phyloP scores from a whole-genome alignment of 441 rosid species.

The Syzygium malaccense region DNA sequence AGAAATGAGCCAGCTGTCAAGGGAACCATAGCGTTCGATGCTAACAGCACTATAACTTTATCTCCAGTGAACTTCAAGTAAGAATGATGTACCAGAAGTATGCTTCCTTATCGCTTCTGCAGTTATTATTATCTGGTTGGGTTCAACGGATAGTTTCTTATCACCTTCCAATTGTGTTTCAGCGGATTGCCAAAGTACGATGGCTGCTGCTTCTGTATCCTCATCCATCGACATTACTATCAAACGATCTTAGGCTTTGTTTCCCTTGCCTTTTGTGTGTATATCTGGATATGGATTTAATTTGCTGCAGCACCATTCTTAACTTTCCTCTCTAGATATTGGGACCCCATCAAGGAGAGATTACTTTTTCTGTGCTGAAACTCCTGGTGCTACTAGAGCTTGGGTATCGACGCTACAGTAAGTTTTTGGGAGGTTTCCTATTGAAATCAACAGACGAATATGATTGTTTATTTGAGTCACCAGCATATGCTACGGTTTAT shows the following conservation, averaged over 20 bases:
- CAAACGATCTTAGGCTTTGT: not conserved
- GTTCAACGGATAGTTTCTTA: not conserved
- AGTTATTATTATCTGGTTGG: not conserved
- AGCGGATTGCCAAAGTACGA: slow-evolving; percentile 94
- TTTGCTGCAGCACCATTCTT: slow-evolving; percentile 14
- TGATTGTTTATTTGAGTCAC: not conserved
- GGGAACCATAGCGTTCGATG: slow-evolving; percentile 75
- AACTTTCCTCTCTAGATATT: slow-evolving; percentile 50
- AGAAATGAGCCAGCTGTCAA: slow-evolving; percentile 81
- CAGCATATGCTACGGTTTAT: not conserved
- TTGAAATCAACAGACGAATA: not conserved
- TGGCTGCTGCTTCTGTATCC: slow-evolving; percentile 99
- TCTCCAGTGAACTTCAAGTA: slow-evolving; percentile 98
- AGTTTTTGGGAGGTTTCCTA: slow-evolving; percentile 20
- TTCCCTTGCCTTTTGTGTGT: not conserved
- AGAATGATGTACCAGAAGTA: slow-evolving; percentile 10
- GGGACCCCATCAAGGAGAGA: slow-evolving; percentile 91
- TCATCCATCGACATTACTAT: not conserved
- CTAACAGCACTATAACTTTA: slow-evolving; percentile 69
- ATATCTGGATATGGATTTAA: not conserved
- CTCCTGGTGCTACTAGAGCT: slow-evolving; percentile 94
- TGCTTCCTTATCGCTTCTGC: not conserved
- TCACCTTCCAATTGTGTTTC: slow-evolving; percentile 14
- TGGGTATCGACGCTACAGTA: slow-evolving; percentile 97
- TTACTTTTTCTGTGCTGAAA: slow-evolving; percentile 92